These are phyloP conservation scores for Pseudovirgaria hyperparasitica DNA, from an alignment of 2,329 filamentous ascomycete species.

Conservation along the genomic window DNA sequence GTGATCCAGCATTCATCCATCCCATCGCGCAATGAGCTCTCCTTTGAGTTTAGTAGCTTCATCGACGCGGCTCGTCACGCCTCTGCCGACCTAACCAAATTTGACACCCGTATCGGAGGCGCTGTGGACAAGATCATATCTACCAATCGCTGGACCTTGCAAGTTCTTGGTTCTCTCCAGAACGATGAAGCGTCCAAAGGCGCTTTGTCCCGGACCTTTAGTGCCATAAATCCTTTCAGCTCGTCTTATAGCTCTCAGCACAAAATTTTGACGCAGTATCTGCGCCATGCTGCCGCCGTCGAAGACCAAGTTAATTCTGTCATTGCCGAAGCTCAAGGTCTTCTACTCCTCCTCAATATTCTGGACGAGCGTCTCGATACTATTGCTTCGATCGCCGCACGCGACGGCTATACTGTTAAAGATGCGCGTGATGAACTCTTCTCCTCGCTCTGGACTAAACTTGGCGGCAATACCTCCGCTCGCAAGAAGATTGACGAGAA, in stretches of 20 bases:
- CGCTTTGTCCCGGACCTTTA: constrained; percentile 28
- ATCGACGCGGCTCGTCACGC: constrained; percentile 55
- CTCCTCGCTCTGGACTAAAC: constrained; percentile 57
- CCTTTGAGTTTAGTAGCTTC: constrained; percentile 65
- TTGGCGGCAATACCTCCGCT: constrained; percentile 54
- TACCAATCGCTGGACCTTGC: constrained; percentile 64
- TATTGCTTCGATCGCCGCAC: constrained; percentile 56
- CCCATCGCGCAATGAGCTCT: constrained; percentile 54
- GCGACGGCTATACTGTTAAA: constrained; percentile 47
- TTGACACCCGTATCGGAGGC: constrained; percentile 63
- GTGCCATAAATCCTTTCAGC: constrained; percentile 40
- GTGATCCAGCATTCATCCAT: constrained; percentile 60
- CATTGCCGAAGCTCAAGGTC: constrained; percentile 56
- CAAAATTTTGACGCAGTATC: constrained; percentile 59
- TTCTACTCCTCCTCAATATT: constrained; percentile 51
- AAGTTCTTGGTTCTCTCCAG: constrained; percentile 52
- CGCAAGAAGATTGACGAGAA: constrained; percentile 51
- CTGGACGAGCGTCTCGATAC: constrained; percentile 57
- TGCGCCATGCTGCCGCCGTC: constrained; percentile 57
- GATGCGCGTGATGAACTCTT: constrained; percentile 53
- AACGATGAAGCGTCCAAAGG: constrained; percentile 26
- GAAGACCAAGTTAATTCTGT: constrained; percentile 56
- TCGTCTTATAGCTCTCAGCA: constrained; percentile 12
- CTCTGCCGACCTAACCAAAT: constrained; percentile 54
- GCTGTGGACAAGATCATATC: constrained; percentile 63